Base-by-base conservation (phyloP, 1,284 basidiomycete genomes). In the Singerocomus inundabilis region DNA sequence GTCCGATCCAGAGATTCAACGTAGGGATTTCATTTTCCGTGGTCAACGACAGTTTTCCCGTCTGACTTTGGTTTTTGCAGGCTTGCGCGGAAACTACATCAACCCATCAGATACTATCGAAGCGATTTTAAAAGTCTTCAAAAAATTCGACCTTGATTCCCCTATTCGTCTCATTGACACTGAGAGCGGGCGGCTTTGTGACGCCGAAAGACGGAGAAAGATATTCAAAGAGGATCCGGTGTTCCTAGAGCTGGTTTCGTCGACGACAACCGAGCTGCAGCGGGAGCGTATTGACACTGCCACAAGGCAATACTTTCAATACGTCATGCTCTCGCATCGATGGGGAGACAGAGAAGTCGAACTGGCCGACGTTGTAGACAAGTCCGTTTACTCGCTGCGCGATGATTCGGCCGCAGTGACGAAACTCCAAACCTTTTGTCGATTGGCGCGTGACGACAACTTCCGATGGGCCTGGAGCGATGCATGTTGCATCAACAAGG, bases 401-500 rank as follows among this genome's bases (percentile, higher is more conserved):
- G 51, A 46, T 0, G 13, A 30, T 11, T 54, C 53, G 1, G 37
- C 53, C 4, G 37, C 53, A 0, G 42, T 7, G 9, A 44, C 18
- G 5, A 63, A 64, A 34, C 53, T 63, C 33, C 54, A 51, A 26
- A 26, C 4, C 5, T 64, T 63, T 35, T 63, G 64, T 39, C 24
- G 2, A 4, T 15, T 53, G 6, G 63, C 43, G 4, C 46, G 42
- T 12, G 32, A 54, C 25, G 25, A 44, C 11, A 40, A 45, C 0
- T 49, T 53, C 33, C 57, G 51, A 29, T 63, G 64, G 61, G 62
- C 53, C 4, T 66, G 61, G 63, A 58, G 55, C 5, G 61, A 63
- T 12, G 62, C 61, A 4, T 63, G 61, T 25, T 64, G 64, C 21
- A 66, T 63, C 18, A 29, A 63, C 44, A 66, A 64, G 51, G 31